These are phyloP conservation scores for Coniella vitis DNA, from an alignment of 2,329 filamentous ascomycete genomes.

Conservation along the genomic window DNA sequence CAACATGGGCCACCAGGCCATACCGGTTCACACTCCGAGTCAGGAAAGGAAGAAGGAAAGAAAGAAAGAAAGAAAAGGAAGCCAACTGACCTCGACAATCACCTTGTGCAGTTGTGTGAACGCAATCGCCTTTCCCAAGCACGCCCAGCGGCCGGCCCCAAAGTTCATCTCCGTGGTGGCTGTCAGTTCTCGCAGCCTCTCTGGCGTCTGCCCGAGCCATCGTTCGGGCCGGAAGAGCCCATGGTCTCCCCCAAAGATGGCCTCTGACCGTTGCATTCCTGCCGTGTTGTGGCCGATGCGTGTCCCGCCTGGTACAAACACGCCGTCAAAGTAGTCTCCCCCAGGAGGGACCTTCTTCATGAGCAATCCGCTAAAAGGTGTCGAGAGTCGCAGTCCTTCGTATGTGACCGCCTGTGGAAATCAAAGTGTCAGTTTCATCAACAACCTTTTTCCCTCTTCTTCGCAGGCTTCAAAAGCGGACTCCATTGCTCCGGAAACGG, in stretches of 20 bases:
- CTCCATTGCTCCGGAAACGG: too few relatives aligned
- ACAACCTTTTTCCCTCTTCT: too few relatives aligned
- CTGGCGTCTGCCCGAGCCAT: conserved; percentile 42
- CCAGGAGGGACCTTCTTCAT: conserved; percentile 22
- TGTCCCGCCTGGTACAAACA: conserved; percentile 25
- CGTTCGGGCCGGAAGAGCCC: conserved; percentile 54
- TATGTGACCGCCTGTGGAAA: conserved; percentile 21
- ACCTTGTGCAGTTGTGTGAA: conserved; percentile 36
- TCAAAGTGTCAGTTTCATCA: too few relatives aligned
- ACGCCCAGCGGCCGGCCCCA: conserved; percentile 30
- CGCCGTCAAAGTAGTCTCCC: conserved; percentile 24
- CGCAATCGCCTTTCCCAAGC: conserved; percentile 34
- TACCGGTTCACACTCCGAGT: too few relatives aligned
- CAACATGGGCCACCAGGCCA: too few relatives aligned
- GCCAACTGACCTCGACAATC: conserved; percentile 33
- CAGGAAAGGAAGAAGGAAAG: too few relatives aligned
- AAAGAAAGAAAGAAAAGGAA: too few relatives aligned
- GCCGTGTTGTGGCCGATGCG: conserved; percentile 17
- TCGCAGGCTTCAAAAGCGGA: too few relatives aligned
- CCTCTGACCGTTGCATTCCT: conserved; percentile 6
- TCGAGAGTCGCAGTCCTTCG: conserved; percentile 19
- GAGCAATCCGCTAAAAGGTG: conserved; percentile 17
- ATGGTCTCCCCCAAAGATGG: conserved; percentile 40
- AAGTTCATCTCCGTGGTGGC: conserved; percentile 29
- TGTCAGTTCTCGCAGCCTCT: conserved; percentile 25